Conservation (phyloP, 805 yeast genomes). For the Wickerhamiella spandovensis region DNA sequence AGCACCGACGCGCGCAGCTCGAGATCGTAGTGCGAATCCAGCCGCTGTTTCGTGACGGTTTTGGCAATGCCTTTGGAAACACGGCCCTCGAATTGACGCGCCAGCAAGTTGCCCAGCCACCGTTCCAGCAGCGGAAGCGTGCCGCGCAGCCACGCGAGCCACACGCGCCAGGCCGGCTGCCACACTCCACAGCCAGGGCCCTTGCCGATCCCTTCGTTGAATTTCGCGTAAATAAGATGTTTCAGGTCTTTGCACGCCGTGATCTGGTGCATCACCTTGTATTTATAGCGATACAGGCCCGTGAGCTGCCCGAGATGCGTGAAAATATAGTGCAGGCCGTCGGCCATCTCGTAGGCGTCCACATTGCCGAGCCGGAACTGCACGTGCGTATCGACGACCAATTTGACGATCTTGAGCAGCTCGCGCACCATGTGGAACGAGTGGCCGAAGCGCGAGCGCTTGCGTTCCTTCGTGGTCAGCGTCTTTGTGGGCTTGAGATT, state of each 20-base stretch:
- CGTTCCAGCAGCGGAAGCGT: conserved; percentile 81
- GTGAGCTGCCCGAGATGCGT: conserved; percentile 93
- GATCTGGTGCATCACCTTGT: conserved; percentile 96
- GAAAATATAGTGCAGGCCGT: conserved; percentile 78
- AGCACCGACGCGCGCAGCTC: conserved; percentile 88
- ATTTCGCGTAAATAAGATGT: conserved; percentile 76
- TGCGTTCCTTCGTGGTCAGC: conserved; percentile 88
- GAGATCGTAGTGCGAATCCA: conserved; percentile 87
- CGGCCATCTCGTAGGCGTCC: conserved; percentile 90
- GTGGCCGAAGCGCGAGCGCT: conserved; percentile 89
- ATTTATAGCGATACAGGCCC: conserved; percentile 92
- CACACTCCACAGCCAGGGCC: conserved; percentile 99
- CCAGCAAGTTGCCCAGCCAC: conserved; percentile 84
- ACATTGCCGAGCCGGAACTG: conserved; percentile 81
- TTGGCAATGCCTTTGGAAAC: conserved; percentile 83
- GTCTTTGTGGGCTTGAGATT: conserved; percentile 94
- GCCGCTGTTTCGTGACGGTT: conserved; percentile 88
- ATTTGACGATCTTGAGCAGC: conserved; percentile 65
- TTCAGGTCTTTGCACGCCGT: conserved; percentile 91
- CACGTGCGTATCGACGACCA: conserved; percentile 86
- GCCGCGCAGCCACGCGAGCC: conserved; percentile 88
- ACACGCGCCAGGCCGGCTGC: conserved; percentile 98
- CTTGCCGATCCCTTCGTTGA: conserved; percentile 75
- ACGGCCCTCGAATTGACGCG: conserved; percentile 94
- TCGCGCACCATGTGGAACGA: conserved; percentile 92